These are phyloP conservation scores for Backusella mclennaniae DNA, from an alignment of 192 early-diverging fungal genomes.

Conservation along the genomic window DNA sequence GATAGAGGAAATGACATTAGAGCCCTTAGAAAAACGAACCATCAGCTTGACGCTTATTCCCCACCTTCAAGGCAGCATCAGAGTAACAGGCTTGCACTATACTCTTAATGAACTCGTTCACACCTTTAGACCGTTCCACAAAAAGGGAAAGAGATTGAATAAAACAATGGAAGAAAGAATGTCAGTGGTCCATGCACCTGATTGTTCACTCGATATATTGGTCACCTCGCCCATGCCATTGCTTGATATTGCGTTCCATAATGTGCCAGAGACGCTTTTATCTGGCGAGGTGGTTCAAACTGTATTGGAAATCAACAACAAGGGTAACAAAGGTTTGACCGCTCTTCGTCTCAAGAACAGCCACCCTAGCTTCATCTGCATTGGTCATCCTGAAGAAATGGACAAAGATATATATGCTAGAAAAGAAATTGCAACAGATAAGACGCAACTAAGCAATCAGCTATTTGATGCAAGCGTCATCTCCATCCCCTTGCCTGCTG, in stretches of 20 bases:
- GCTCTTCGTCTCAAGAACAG: conserved; percentile 74
- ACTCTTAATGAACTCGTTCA: conserved; percentile 78
- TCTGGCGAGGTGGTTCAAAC: conserved; percentile 79
- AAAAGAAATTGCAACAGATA: not conserved
- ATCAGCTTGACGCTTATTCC: conserved; percentile 65
- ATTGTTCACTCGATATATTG: conserved; percentile 67
- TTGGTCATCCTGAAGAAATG: conserved; percentile 52
- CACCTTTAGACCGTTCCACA: conserved; percentile 60
- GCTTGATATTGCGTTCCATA: conserved; percentile 73
- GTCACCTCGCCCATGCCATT: conserved; percentile 84
- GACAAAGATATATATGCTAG: conserved; percentile 40
- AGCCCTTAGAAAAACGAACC: conserved; percentile 44
- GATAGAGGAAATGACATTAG: conserved; percentile 48
- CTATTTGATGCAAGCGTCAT: conserved; percentile 56
- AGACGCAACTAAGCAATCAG: conserved; percentile 44
- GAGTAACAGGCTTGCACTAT: conserved; percentile 74
- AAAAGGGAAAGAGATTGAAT: conserved; percentile 71
- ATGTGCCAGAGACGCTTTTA: conserved; percentile 74
- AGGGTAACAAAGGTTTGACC: conserved; percentile 70
- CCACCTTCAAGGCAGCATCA: conserved; percentile 70
- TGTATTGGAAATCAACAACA: conserved; percentile 80
- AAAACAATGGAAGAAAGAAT: conserved; percentile 70
- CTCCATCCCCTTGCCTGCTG: conserved; percentile 45
- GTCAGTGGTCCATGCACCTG: conserved; percentile 60
- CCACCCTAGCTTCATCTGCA: conserved; percentile 84